Percentiles rank a stretch among this genome's conserved stretches.
These are phyloP conservation scores for Aspergillus udagawae DNA, from an alignment of 2,329 filamentous ascomycete genomes.

Conservation along the genomic window DNA sequence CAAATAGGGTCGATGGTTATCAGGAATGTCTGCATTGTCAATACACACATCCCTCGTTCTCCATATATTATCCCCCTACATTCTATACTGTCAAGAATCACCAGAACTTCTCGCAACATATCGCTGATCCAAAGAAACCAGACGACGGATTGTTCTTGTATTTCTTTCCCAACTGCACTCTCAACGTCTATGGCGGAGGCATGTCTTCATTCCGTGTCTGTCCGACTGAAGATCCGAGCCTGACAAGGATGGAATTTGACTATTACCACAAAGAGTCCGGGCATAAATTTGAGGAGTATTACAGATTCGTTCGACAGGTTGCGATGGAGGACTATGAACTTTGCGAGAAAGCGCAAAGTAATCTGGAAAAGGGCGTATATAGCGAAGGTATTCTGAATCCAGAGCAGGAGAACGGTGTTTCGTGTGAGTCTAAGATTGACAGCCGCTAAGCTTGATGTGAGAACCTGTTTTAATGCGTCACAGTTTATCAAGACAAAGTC, in stretches of 20 bases:
- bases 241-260: conserved; percentile 56
- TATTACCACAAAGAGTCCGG: conserved; percentile 52
- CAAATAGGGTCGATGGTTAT: conserved; percentile 51
- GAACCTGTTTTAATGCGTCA: conserved; percentile 7
- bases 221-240: conserved; percentile 47
- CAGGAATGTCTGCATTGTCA: conserved; percentile 58
- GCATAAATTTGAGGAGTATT: conserved; percentile 56
- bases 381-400: conserved; percentile 54
- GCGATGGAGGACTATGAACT: conserved; percentile 55
- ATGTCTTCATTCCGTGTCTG: conserved; percentile 56
- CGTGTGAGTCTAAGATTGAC: conserved; percentile 36
- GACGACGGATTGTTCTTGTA: conserved; percentile 55
- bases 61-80: conserved; percentile 52
- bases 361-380: conserved; percentile 53
- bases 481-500: conserved; percentile 47
- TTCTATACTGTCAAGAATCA: conserved; percentile 55
- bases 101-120: conserved; percentile 53
- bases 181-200: conserved; percentile 57
- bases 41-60: conserved; percentile 56
- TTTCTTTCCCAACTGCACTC: conserved; percentile 55
- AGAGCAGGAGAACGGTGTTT: conserved; percentile 53
- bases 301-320: conserved; percentile 53
- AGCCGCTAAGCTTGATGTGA: not conserved
- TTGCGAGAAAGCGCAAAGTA: conserved; percentile 54
- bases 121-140: conserved; percentile 51